Conservation (phyloP, 345 rosid genomes). For the Excoecaria cochinchinensis region DNA sequence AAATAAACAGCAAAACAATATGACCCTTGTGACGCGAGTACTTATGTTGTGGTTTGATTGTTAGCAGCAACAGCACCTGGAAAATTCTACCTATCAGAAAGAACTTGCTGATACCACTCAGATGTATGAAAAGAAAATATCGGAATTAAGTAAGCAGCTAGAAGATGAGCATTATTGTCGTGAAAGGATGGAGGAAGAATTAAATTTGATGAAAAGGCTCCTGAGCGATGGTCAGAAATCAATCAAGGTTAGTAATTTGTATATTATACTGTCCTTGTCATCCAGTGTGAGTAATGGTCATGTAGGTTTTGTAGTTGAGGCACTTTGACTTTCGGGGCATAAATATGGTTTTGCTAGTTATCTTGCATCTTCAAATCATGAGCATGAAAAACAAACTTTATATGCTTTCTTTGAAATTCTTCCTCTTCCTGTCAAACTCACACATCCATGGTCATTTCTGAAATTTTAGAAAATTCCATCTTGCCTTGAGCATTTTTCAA, state of each 20-base stretch:
- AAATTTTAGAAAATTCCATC: not conserved
- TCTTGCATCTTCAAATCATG: not conserved
- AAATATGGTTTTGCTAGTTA: not conserved
- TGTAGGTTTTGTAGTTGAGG: not conserved
- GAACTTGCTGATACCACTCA: slow-evolving; percentile 75
- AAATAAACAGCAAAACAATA: too few relatives aligned
- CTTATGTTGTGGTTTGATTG: slow-evolving; percentile 37
- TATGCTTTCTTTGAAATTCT: not conserved
- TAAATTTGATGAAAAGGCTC: slow-evolving; percentile 46
- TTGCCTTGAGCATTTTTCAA: not conserved
- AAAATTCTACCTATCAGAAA: slow-evolving; percentile 66
- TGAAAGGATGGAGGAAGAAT: slow-evolving; percentile 46
- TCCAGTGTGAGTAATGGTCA: not conserved
- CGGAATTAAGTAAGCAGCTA: slow-evolving; percentile 50
- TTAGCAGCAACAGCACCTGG: slow-evolving; percentile 64
- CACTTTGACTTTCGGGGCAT: not conserved
- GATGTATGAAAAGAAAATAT: slow-evolving; percentile 77
- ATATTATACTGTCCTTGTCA: not conserved
- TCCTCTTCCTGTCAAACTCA: slow-evolving; percentile 3
- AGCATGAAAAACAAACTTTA: not conserved
- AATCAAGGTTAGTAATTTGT: slow-evolving; percentile 51
- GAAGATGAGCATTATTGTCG: slow-evolving; percentile 50
- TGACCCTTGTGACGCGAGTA: not conserved
- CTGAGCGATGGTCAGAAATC: slow-evolving; percentile 50
- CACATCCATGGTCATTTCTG: not conserved